Percentiles rank a stretch among this genome's conserved stretches.
These are phyloP conservation scores for Aegilops bicornis DNA, from an alignment of 176 grass and related monocot species.

Conservation along the genomic window DNA sequence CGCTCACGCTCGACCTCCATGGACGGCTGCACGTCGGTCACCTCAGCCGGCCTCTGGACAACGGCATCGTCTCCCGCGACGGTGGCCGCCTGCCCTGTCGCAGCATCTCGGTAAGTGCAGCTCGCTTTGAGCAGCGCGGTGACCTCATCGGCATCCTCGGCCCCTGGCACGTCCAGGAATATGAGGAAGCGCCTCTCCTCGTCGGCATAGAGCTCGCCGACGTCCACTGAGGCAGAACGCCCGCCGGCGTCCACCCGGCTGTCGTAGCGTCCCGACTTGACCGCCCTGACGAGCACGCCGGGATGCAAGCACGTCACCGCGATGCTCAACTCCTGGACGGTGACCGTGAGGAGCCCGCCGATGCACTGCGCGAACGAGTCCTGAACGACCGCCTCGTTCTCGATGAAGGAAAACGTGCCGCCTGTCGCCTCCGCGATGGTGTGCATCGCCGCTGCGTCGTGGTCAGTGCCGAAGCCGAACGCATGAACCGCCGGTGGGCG, in stretches of 20 bases:
- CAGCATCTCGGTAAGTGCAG: not conserved
- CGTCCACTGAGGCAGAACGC: not conserved
- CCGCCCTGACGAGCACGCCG: not conserved
- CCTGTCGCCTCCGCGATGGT: not conserved
- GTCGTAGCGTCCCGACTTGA: not conserved
- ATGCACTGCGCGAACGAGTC: constrained; percentile 6
- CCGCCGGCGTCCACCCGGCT: not conserved
- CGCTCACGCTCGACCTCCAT: too few relatives aligned
- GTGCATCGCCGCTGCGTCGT: not conserved
- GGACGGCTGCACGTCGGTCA: too few relatives aligned
- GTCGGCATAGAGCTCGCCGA: not conserved
- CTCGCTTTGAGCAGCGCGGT: not conserved
- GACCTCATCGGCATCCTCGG: not conserved
- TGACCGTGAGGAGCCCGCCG: not conserved
- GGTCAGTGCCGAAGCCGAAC: not conserved
- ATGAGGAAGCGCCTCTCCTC: not conserved
- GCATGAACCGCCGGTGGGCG: not conserved
- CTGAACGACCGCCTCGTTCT: constrained; percentile 2
- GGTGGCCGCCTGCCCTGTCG: not conserved
- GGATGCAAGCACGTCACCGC: not conserved
- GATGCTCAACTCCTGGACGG: not conserved
- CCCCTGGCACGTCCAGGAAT: not conserved
- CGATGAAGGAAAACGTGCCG: not conserved
- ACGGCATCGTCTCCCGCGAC: too few relatives aligned
- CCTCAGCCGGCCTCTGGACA: too few relatives aligned